phyloP scores from a whole-genome alignment of 148 eudicot species.

The Suaeda aralocaspica region DNA sequence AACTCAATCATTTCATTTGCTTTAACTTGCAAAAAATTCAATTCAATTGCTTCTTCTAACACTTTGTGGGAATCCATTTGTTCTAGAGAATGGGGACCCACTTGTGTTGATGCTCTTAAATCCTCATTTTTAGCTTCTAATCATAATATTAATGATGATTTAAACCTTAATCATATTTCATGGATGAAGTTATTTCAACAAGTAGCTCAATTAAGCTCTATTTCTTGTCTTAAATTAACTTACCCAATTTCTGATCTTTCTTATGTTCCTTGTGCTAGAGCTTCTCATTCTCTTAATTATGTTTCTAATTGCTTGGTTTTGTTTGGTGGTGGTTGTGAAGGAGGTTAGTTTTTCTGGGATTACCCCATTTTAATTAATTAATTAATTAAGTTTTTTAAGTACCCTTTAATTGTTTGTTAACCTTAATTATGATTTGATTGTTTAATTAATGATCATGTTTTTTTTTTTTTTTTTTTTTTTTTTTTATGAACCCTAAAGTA shows the following conservation, averaged over 20 bases:
- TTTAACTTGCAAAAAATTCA: slow-evolving; percentile 63
- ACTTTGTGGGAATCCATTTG: slow-evolving; percentile 80
- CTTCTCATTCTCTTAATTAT: slow-evolving; percentile 84
- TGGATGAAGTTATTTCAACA: slow-evolving; percentile 76
- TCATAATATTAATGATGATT: slow-evolving; percentile 1
- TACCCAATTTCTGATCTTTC: slow-evolving; percentile 32
- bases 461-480: too few species aligned
- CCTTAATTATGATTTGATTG: not conserved
- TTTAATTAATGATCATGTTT: slow-evolving; percentile 5
- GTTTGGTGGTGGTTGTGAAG: slow-evolving; percentile 92
- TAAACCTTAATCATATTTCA: slow-evolving; percentile 14
- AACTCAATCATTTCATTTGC: slow-evolving; percentile 68
- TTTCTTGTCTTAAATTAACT: slow-evolving; percentile 49
- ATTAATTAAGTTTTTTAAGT: not conserved
- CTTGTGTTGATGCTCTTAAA: slow-evolving; percentile 50
- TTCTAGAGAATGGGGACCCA: slow-evolving; percentile 72
- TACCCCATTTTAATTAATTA: slow-evolving; percentile 11
- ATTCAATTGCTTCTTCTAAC: slow-evolving; percentile 46
- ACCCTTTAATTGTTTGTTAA: too few species aligned
- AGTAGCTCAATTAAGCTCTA: slow-evolving; percentile 48
- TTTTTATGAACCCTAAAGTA: not conserved
- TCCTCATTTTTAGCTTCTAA: slow-evolving; percentile 21
- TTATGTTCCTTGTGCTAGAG: slow-evolving; percentile 70
- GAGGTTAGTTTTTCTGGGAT: slow-evolving; percentile 52
- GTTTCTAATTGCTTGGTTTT: slow-evolving; percentile 67